Evolutionary conservation across 208 protist species (phyloP).

Genomic region (Kentomonas sorsogonicus): DNA sequence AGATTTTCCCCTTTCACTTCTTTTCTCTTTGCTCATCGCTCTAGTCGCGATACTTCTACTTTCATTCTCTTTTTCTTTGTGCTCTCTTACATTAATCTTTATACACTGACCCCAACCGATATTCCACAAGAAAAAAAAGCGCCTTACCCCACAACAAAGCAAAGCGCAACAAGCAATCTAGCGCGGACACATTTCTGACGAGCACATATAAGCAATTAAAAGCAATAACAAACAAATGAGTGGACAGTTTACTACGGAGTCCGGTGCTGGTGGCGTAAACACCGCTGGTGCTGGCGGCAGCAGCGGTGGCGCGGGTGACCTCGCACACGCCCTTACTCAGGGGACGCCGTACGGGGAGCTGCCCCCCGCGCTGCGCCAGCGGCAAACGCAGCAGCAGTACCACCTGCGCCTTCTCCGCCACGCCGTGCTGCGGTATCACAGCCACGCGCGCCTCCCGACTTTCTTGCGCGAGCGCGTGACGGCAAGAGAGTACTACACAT

Average conservation of each 20-base stretch:
- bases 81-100: constrained; percentile 9
- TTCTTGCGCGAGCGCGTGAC: constrained; percentile 33
- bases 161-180: background rate
- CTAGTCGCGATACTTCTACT: constrained; percentile 12
- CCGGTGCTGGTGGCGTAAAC: background rate
- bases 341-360: constrained; percentile 60
- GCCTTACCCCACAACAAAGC: constrained; percentile 4
- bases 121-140: constrained; percentile 10
- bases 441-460: constrained; percentile 64
- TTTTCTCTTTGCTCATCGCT: too few species aligned
- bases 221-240: constrained; percentile 10
- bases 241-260: background rate
- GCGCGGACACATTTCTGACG: background rate
- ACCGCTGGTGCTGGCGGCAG: background rate
- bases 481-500: constrained; percentile 68
- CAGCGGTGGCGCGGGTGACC: background rate
- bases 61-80: constrained; percentile 12
- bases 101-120: constrained; percentile 1
- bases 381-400: constrained; percentile 47
- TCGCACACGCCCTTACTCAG: too few species aligned
- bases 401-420: constrained; percentile 29
- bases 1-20: too few species aligned
- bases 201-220: background rate
- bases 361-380: constrained; percentile 54
- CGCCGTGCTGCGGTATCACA: constrained; percentile 41